These are phyloP conservation scores for Paraglomus occultum DNA, from an alignment of 192 early-diverging fungal genomes.

Conservation along the genomic window DNA sequence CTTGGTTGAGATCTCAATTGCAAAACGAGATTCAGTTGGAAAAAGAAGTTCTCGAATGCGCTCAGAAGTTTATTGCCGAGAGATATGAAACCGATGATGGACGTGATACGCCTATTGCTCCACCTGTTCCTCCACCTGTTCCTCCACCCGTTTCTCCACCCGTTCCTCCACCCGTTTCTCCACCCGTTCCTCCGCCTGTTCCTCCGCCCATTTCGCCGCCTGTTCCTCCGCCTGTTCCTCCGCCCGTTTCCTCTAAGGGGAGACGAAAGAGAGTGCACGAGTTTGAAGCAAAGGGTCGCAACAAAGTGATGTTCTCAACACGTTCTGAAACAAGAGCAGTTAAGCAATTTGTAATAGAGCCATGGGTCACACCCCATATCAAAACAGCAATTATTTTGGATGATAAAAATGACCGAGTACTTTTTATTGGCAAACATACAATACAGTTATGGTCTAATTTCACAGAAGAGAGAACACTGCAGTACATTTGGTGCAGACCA, in stretches of 20 bases:
- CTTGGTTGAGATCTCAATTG: slow-evolving; percentile 23
- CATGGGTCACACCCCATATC: slow-evolving; percentile 4
- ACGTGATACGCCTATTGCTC: too few species aligned
- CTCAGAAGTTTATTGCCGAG: slow-evolving; percentile 6
- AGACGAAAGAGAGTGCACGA: too few species aligned
- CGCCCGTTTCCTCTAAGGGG: too few species aligned
- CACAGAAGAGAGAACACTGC: neutral
- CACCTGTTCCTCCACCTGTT: too few species aligned
- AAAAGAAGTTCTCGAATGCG: slow-evolving; percentile 8
- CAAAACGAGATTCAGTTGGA: slow-evolving; percentile 10
- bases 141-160: too few species aligned
- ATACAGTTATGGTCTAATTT: slow-evolving; percentile 10
- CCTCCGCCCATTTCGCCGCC: too few species aligned
- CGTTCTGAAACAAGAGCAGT: too few species aligned
- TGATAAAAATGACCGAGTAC: neutral
- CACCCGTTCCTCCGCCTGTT: too few species aligned
- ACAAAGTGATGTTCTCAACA: too few species aligned
- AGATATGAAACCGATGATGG: slow-evolving; percentile 13
- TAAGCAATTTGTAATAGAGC: neutral
- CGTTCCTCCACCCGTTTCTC: too few species aligned
- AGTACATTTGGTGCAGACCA: slow-evolving; percentile 15
- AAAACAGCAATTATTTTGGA: slow-evolving; percentile 9
- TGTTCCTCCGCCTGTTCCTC: too few species aligned
- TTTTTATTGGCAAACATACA: slow-evolving; percentile 16
- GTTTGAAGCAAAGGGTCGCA: too few species aligned